These are phyloP conservation scores for Nicotiana otophora DNA, from an alignment of 257 asterid genomes.

Conservation along the genomic window DNA sequence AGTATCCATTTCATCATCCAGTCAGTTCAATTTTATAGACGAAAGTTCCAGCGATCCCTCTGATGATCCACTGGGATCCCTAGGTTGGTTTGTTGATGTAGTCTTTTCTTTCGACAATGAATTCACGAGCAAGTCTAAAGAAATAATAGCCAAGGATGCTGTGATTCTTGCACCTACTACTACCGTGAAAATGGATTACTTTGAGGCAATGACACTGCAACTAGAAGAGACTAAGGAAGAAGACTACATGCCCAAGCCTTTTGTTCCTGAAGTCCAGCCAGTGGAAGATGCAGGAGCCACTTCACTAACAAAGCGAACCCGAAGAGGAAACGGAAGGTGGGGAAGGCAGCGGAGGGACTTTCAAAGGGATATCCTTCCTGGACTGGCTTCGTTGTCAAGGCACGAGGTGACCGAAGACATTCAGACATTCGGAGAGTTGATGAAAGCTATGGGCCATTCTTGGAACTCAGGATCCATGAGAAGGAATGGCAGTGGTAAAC, in stretches of 20 bases:
- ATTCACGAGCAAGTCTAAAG: constrained; percentile 26
- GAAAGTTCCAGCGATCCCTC: constrained; percentile 15
- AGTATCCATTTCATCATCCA: constrained; percentile 39
- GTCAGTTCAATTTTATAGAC: constrained; percentile 19
- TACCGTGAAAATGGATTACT: constrained; percentile 58
- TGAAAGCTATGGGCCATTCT: constrained; percentile 36
- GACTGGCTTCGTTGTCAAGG: constrained; percentile 67
- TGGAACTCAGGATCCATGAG: constrained; percentile 67
- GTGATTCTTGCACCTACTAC: constrained; percentile 10
- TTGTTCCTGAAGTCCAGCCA: constrained; percentile 38
- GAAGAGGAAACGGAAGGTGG: constrained; percentile 86
- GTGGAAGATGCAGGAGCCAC: constrained; percentile 42
- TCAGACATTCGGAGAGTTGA: constrained; percentile 80
- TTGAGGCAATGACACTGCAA: constrained; percentile 74
- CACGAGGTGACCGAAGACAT: constrained; percentile 90
- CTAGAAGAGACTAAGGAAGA: constrained; percentile 60
- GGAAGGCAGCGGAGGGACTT: constrained; percentile 93
- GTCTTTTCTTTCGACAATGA: constrained; percentile 29
- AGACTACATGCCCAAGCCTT: constrained; percentile 71
- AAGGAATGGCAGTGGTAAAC: constrained; percentile 52
- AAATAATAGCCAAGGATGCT: constrained; percentile 18
- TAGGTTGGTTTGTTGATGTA: constrained; percentile 56
- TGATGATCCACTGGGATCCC: constrained; percentile 43
- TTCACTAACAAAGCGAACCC: constrained; percentile 30
- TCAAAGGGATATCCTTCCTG: constrained; percentile 90